Evolutionary conservation across 2,329 filamentous ascomycete genomes (phyloP), one percentile per base, ranked within the genome.

Genomic region (Stagonosporopsis chrysanthemi): DNA sequence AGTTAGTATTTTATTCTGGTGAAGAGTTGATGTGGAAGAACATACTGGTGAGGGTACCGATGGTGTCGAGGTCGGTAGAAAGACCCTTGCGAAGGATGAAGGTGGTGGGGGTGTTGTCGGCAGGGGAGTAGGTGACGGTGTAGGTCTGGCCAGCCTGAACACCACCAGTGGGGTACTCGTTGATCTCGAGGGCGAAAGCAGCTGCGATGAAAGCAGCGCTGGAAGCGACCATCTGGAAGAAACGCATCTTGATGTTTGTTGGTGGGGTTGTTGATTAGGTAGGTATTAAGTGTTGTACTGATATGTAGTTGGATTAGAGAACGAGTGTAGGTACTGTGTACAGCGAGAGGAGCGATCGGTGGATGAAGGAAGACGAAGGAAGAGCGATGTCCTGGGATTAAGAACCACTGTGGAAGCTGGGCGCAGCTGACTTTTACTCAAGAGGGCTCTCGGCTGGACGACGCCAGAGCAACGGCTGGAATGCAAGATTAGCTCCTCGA

Each of bases 1-100:
- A 7, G 52, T 72, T 47, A 73, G 63, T 33, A 49, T 33, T 22
- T 28, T 23, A 28, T 50, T 19, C 4, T 8, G 22, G 47, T 9
- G 41, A 8, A 1, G 14, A 19, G 9, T 1, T 2, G 9, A 4
- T 7, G 23, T 40, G 41, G 3, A 17, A 11, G 6, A 17, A 74
- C 79, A 58, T 78, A 82, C 80, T 73, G 61, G 82, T 83, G 49
- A 86, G 66, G 44, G 78, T 78, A 46, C 72, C 69, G 46, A 88
- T 71, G 46, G 82, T 83, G 46, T 80, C 59, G 26, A 88, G 80
- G 67, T 86, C 68, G 50, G 65, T 73, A 2, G 82, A 72, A 17
- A 72, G 56, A 42, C 86, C 86, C 73, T 84, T 79, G 62, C 83
- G 80, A 40, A 88, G 79, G 52, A 80, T 81, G 64, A 88, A 81